These are phyloP conservation scores for Gyrodon lividus DNA, from an alignment of 768 basidiomycete genomes.

Conservation along the genomic window DNA sequence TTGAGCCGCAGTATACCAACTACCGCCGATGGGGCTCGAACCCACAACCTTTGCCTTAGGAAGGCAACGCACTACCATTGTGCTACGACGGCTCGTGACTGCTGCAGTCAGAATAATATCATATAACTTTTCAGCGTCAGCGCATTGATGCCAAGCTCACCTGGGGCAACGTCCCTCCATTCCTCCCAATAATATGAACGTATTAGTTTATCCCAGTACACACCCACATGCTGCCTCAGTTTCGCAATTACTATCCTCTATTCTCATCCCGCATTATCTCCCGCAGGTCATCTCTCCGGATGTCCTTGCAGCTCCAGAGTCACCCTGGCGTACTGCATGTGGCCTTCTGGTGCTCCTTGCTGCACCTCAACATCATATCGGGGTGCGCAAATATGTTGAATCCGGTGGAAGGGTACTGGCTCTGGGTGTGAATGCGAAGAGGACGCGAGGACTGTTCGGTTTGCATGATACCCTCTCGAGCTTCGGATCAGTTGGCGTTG, in stretches of 20 bases:
- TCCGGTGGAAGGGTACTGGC: conserved; percentile 71
- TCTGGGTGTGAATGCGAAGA: conserved; percentile 60
- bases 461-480: conserved; percentile 36
- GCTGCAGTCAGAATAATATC: neutral
- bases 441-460: conserved; percentile 40
- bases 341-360: conserved; percentile 80
- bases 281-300: conserved; percentile 66
- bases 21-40: conserved; percentile 39
- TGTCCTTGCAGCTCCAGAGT: conserved; percentile 52
- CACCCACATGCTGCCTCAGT: conserved; percentile 50
- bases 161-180: too few relatives aligned
- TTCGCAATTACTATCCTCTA: conserved; percentile 49
- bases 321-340: conserved; percentile 78
- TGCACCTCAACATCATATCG: conserved; percentile 40
- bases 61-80: conserved; percentile 41
- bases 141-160: neutral
- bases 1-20: conserved; percentile 26
- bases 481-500: conserved; percentile 36
- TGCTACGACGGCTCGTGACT: conserved; percentile 34
- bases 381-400: conserved; percentile 60
- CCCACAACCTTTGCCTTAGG: conserved; percentile 41
- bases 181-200: conserved; percentile 49
- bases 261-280: conserved; percentile 74
- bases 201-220: conserved; percentile 70
- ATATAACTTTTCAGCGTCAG: too few relatives aligned